Conservation (phyloP, 2,329 filamentous ascomycete genomes). For the Didymellaceae sp. region DNA sequence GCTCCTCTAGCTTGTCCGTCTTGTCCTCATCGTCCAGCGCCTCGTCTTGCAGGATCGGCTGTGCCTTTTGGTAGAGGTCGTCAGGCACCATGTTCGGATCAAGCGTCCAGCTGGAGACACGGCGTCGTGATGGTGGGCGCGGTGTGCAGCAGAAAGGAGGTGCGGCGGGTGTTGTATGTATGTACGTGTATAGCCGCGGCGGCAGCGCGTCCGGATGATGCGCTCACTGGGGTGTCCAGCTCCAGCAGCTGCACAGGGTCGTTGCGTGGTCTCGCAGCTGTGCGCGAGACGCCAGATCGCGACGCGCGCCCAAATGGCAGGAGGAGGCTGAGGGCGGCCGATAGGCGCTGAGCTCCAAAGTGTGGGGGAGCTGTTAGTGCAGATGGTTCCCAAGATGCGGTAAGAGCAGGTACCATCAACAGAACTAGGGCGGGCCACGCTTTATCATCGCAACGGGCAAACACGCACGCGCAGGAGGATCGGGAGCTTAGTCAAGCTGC, state of each 20-base stretch:
- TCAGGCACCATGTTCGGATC: slow-evolving; percentile 86
- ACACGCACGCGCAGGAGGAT: background rate
- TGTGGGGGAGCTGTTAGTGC: slow-evolving; percentile 22
- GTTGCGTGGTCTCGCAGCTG: slow-evolving; percentile 1
- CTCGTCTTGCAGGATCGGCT: slow-evolving; percentile 83
- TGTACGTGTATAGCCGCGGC: background rate
- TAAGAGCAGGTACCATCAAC: background rate
- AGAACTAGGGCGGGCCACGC: background rate
- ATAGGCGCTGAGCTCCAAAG: slow-evolving; percentile 16
- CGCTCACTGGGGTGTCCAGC: slow-evolving; percentile 1
- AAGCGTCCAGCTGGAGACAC: too few species aligned
- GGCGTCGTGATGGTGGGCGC: slow-evolving; percentile 34
- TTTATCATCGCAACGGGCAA: background rate
- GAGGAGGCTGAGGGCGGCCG: slow-evolving; percentile 3
- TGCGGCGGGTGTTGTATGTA: slow-evolving; percentile 2
- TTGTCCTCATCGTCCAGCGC: slow-evolving; percentile 92
- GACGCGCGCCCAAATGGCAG: slow-evolving; percentile 6
- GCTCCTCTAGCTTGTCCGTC: slow-evolving; percentile 86
- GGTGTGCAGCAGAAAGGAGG: slow-evolving; percentile 7
- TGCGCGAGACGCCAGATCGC: slow-evolving; percentile 11
- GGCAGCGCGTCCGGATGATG: slow-evolving; percentile 5
- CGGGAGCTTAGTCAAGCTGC: background rate
- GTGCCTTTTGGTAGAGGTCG: slow-evolving; percentile 88
- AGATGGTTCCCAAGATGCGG: slow-evolving; percentile 4
- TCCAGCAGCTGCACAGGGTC: background rate